Evolutionary conservation across 1,284 basidiomycete species (phyloP), one percentile per base, ranked within the genome.

Genomic region (Mycosarcoma maydis): DNA sequence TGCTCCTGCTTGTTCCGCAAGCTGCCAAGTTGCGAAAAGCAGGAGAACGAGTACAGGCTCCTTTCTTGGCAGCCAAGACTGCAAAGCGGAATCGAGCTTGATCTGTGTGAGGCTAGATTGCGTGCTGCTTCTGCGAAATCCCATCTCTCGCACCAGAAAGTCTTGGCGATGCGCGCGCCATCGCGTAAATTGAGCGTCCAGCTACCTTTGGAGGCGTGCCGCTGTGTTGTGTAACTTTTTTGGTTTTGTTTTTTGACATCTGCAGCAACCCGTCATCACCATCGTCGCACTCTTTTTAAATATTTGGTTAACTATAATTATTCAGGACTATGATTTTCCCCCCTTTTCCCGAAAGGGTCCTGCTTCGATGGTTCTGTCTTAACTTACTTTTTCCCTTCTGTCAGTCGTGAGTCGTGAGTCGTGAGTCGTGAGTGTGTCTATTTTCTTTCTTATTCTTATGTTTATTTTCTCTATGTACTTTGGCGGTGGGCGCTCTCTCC

Each of bases 351-450:
- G 33, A 6, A 34, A 34, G 33, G 33, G 33, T 34, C 33, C 33
- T 34, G 33, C 33, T 34, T 34, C 33, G 13, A 34, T 34, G 33
- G 33, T 34, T 34, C 27, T 29, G 33, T 34, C 33, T 34, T 34
- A 34, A 8, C 14, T 30, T 30, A 10, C 29, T 8, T 14, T 14
- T 14, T 30, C 29, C 29, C 14, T 30, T 30, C 9, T 30, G 29
- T 22, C n/a, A n/a, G n/a, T n/a, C n/a, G n/a, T n/a, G n/a, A n/a
- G n/a, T n/a, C n/a, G n/a, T n/a, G n/a, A n/a, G n/a, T n/a, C n/a
- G n/a, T n/a, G n/a, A n/a, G n/a, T n/a, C n/a, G n/a, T n/a, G n/a
- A n/a, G n/a, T n/a, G n/a, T n/a, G n/a, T n/a, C n/a, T n/a, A n/a
- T n/a, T n/a, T n/a, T n/a, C n/a, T n/a, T n/a, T n/a, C n/a, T n/a